Evolutionary conservation across 345 rosid species (phyloP), one percentile per base, ranked within the genome.

Genomic region (Laguncularia racemosa): DNA sequence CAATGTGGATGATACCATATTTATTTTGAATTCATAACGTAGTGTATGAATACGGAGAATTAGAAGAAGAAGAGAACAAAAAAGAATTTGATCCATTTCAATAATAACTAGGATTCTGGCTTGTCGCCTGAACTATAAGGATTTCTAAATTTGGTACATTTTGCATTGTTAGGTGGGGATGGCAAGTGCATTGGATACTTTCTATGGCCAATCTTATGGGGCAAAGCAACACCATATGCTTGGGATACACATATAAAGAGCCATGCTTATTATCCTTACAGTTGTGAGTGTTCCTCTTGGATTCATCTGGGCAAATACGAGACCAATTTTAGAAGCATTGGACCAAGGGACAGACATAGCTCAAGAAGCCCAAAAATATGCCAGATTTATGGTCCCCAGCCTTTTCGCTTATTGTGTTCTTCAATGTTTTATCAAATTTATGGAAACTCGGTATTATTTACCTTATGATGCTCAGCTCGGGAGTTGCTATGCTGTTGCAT

Each of bases 391-490:
- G 81, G 58, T 76, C 38, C 83, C 86, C 0, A 63, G 72, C 21
- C 63, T 81, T 18, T 78, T 81, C 18, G 83, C 68, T 2, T 78
- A 48, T 43, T 79, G 69, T 0, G 28, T 78, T 12, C 83, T 72
- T 12, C 70, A 77, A 43, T 81, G 77, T 49, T 61, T 59, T 18
- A 56, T 74, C 65, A 77, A 74, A 49, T 79, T 82, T 74, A 53
- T 82, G 55, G 78, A 75, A 58, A 49, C 84, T 0, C 88, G 79
- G 45, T 75, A 69, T 70, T 77, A 64, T 63, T 77, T 79, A n/a
- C 8, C 46, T 79, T 16, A 67, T 82, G 67, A 71, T 79, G 76
- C 46, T 71, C n/a, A 64, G 55, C 62, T 59, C 84, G 13, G 84
- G 72, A 57, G 50, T 73, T 18, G 73, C 84, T 26, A 64, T 76